Percentiles rank a stretch among this genome's conserved stretches.
Conservation (phyloP, 2,329 filamentous ascomycete species). For the Trichoderma gracile region DNA sequence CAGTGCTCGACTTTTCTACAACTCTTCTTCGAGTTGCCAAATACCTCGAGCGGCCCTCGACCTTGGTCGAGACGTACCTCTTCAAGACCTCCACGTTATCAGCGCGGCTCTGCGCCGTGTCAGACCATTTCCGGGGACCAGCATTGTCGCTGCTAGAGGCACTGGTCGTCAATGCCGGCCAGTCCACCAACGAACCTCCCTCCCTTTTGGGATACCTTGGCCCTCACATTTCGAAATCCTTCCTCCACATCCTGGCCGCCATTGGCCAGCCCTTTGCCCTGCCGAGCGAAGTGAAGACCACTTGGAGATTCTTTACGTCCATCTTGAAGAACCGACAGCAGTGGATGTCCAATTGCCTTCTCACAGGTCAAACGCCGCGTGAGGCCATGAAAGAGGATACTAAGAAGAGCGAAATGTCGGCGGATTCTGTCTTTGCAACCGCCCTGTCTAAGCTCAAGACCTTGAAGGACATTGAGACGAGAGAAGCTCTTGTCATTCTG, state of each 20-base stretch:
- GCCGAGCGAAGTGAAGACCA: constrained; percentile 61
- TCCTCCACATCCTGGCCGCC: constrained; percentile 74
- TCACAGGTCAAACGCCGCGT: constrained; percentile 83
- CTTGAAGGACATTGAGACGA: constrained; percentile 64
- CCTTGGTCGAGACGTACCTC: constrained; percentile 71
- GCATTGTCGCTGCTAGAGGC: constrained; percentile 71
- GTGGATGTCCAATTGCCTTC: constrained; percentile 91
- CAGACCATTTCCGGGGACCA: constrained; percentile 64
- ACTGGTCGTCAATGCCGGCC: constrained; percentile 69
- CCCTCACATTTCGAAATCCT: constrained; percentile 77
- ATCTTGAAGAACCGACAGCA: constrained; percentile 89
- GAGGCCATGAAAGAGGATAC: constrained; percentile 64
- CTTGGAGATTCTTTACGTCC: constrained; percentile 84
- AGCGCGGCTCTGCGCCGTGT: constrained; percentile 71
- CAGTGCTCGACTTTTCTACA: constrained; percentile 66
- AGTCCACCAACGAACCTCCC: constrained; percentile 72
- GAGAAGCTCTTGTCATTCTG: constrained; percentile 71
- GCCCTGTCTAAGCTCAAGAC: constrained; percentile 70
- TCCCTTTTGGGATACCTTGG: constrained; percentile 91
- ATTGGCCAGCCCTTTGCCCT: constrained; percentile 75
- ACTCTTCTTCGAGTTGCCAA: constrained; percentile 70
- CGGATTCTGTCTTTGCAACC: constrained; percentile 68
- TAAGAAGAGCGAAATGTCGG: constrained; percentile 51
- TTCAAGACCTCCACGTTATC: constrained; percentile 79
- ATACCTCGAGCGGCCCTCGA: constrained; percentile 61